Evolutionary conservation across 2,329 filamentous ascomycete genomes (phyloP).

Genomic region (Fusarium sublunatum): DNA sequence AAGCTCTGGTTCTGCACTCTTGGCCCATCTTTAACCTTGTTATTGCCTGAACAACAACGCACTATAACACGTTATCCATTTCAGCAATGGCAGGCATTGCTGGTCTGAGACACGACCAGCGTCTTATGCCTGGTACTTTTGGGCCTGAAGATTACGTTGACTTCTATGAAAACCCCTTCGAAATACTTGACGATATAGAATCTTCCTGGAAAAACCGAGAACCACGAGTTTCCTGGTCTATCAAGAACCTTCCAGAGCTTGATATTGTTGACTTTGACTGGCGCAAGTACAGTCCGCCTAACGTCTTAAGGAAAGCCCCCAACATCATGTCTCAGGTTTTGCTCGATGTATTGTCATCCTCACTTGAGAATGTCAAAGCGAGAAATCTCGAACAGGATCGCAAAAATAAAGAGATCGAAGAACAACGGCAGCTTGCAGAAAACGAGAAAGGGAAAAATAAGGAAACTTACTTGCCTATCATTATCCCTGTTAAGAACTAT

Average conservation of each 20-base stretch:
- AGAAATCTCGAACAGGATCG: slow-evolving; percentile 50
- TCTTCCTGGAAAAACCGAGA: slow-evolving; percentile 41
- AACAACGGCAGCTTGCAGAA: slow-evolving; percentile 36
- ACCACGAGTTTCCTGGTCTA: slow-evolving; percentile 33
- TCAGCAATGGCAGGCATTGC: slow-evolving; percentile 12
- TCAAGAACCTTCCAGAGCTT: slow-evolving; percentile 39
- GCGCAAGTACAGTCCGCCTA: slow-evolving; percentile 60
- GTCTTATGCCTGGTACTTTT: slow-evolving; percentile 48
- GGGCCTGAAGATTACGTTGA: slow-evolving; percentile 48
- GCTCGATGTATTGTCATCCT: slow-evolving; percentile 55
- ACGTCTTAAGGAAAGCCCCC: slow-evolving; percentile 53
- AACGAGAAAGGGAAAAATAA: slow-evolving; percentile 50
- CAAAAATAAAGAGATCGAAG: slow-evolving; percentile 47
- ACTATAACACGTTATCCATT: neutral
- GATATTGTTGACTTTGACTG: slow-evolving; percentile 55
- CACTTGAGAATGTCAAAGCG: slow-evolving; percentile 58
- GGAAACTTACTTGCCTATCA: slow-evolving; percentile 53
- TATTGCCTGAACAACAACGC: neutral
- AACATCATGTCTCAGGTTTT: slow-evolving; percentile 56
- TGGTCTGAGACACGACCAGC: slow-evolving; percentile 27
- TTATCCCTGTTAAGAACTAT: slow-evolving; percentile 41
- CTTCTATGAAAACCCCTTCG: slow-evolving; percentile 47
- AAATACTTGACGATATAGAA: slow-evolving; percentile 41
- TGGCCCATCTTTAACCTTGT: neutral
- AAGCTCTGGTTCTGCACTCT: neutral